Evolutionary conservation across 2,329 filamentous ascomycete species (phyloP), one percentile per base, ranked within the genome.

Genomic region (Knufia petricola): DNA sequence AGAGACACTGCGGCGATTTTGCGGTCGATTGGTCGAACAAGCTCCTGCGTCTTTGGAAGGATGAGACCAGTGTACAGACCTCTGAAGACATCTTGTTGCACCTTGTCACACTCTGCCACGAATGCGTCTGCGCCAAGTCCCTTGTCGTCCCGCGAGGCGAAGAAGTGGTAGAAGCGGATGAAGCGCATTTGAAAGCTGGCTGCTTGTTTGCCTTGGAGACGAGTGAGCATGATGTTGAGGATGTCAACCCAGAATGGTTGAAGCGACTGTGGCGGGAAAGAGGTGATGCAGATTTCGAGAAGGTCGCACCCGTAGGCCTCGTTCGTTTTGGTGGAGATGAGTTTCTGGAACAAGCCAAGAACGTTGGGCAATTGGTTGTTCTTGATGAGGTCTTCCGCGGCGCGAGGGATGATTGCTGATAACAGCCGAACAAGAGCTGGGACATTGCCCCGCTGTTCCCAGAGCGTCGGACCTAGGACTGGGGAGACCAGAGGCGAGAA

Each of bases 51-150:
- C 50, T 87, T 85, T 0, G 85, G 85, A 6, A 98, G 79, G 57
- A 98, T 86, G 61, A 96, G 85, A 28, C 73, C 80, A 6, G 88
- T 78, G 68, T 98, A 98, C 48, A 98, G 34, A 21, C 46, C 39
- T n/a, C 37, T 40, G 36, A 50, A 52, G 38, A 60, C 72, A 62
- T 69, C 78, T 74, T 75, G 73, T 65, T 95, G 89, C 24, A 96
- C 76, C 53, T 80, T 74, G 62, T 96, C 85, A n/a, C 86, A 82
- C 54, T 87, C 78, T 56, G 76, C 76, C 67, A 95, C 85, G 69
- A 95, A 92, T 70, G 87, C 95, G 67, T 98, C 92, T 6, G 88
- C 79, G 41, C 90, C 92, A 50, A 92, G 80, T n/a, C 88, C 87
- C 56, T 80, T 79, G 54, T 92, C 84, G 28, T 84, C 79, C 53